A percentile compares a stretch with the other conserved stretches of the same genome.
These are phyloP conservation scores for Moricandia arvensis DNA, from an alignment of 345 rosid genomes.

Conservation along the genomic window DNA sequence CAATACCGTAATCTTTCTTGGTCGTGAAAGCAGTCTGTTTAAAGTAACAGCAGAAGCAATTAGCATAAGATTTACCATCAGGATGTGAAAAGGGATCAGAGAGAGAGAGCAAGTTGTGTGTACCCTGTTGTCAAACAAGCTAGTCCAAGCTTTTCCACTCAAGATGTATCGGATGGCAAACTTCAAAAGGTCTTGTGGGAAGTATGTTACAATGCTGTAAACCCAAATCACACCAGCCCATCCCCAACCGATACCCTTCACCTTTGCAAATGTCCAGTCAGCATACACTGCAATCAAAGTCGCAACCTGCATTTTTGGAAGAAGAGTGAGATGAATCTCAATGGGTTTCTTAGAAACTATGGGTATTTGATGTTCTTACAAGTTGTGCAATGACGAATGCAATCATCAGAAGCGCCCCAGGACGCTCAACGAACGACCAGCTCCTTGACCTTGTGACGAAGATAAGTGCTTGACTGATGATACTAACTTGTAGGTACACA, in stretches of 20 bases:
- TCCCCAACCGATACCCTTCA: slow-evolving; percentile 59
- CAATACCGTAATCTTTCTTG: slow-evolving; percentile 85
- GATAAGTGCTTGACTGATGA: slow-evolving; percentile 45
- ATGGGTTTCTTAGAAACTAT: neutral
- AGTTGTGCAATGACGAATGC: slow-evolving; percentile 42
- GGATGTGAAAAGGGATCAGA: neutral
- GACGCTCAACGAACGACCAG: slow-evolving; percentile 44
- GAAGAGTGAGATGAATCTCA: slow-evolving; percentile 10
- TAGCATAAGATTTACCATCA: slow-evolving; percentile 3
- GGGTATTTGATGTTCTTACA: slow-evolving; percentile 40
- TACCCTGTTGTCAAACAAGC: slow-evolving; percentile 83
- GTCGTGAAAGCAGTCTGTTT: slow-evolving; percentile 83
- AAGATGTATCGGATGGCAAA: slow-evolving; percentile 80
- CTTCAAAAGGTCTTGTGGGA: slow-evolving; percentile 82
- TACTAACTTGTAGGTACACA: slow-evolving; percentile 60
- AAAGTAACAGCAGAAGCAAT: slow-evolving; percentile 9
- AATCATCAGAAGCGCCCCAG: slow-evolving; percentile 37
- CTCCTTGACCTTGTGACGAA: slow-evolving; percentile 44
- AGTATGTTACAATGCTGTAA: slow-evolving; percentile 66
- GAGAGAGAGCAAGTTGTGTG: neutral
- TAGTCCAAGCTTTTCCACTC: slow-evolving; percentile 87
- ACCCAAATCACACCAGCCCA: slow-evolving; percentile 88
- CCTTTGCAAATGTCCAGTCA: slow-evolving; percentile 51
- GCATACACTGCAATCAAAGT: slow-evolving; percentile 61
- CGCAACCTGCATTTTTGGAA: slow-evolving; percentile 49